Evolutionary conservation across 148 eudicot species (phyloP).

Genomic region (Limonium bicolor): DNA sequence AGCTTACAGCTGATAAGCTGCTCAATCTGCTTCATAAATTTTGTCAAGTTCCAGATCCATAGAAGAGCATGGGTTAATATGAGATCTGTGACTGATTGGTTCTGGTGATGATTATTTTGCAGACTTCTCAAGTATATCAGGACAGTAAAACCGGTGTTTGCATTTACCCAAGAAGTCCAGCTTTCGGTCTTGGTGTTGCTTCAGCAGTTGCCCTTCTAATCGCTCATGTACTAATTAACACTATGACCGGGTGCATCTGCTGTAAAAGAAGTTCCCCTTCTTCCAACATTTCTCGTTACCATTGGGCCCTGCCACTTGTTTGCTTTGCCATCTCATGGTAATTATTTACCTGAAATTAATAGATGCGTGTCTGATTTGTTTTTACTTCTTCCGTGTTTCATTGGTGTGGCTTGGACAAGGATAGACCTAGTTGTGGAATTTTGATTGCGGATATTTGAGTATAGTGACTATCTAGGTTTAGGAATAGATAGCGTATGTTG

Average conservation of each 20-base stretch:
- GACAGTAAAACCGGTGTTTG: slow-evolving; percentile 29
- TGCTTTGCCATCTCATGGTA: slow-evolving; percentile 89
- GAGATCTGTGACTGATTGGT: not conserved
- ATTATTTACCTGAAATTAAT: no score
- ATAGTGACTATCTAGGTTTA: no score
- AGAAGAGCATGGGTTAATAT: no score
- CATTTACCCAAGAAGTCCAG: slow-evolving; percentile 69
- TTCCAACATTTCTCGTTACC: slow-evolving; percentile 23
- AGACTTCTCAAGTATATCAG: slow-evolving; percentile 46
- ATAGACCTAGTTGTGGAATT: no score
- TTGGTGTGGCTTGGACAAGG: no score
- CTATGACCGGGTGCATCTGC: slow-evolving; percentile 63
- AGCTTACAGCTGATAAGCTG: no score
- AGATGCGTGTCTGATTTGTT: no score
- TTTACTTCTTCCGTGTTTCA: no score
- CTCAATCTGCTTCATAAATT: no score
- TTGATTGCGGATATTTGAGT: no score
- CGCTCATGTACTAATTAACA: slow-evolving; percentile 50
- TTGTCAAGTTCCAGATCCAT: no score
- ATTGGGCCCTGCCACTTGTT: slow-evolving; percentile 45
- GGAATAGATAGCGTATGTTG: no score
- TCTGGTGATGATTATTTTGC: slow-evolving; percentile 11
- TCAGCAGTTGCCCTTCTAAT: slow-evolving; percentile 55
- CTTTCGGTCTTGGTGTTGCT: slow-evolving; percentile 52
- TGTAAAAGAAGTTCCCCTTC: slow-evolving; percentile 54